phyloP scores from a whole-genome alignment of 768 basidiomycete species.

The Lactarius pseudohatsudake region DNA sequence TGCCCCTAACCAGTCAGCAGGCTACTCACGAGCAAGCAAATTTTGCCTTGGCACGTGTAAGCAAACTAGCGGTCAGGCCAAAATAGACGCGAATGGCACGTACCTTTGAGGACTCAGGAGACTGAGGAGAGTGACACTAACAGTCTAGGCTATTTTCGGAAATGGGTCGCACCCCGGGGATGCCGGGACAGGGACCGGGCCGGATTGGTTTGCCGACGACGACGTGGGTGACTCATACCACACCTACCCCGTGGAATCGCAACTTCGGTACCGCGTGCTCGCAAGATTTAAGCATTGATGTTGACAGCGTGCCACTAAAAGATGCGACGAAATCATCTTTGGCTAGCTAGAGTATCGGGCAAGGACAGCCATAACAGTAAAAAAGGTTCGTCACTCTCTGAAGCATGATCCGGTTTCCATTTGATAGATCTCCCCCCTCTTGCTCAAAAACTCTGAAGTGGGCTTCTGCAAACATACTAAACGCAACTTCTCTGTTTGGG shows the following conservation, averaged over 20 bases:
- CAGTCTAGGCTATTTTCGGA: not conserved
- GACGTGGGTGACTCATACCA: not conserved
- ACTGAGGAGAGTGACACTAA: not conserved
- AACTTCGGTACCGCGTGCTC: constrained; percentile 4
- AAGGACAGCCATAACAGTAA: constrained; percentile 1
- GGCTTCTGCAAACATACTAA: not conserved
- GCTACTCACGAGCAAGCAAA: not conserved
- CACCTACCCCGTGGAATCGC: not conserved
- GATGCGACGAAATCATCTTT: not conserved
- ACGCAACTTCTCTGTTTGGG: not conserved
- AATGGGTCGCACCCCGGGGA: not conserved
- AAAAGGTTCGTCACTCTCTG: not conserved
- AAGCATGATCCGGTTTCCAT: not conserved
- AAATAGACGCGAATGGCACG: not conserved
- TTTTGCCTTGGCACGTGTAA: not conserved
- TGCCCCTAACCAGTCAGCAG: not conserved
- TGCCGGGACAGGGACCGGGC: not conserved
- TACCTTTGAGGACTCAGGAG: not conserved
- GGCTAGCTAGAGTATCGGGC: not conserved
- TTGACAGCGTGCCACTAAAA: not conserved
- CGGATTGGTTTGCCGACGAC: not conserved
- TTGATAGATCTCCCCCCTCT: not conserved
- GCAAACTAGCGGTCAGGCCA: not conserved
- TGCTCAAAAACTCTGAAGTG: not conserved
- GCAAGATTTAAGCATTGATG: constrained; percentile 2